These are phyloP conservation scores for Choanephora cucurbitarum DNA, from an alignment of 371 early-diverging fungal genomes.

Conservation along the genomic window DNA sequence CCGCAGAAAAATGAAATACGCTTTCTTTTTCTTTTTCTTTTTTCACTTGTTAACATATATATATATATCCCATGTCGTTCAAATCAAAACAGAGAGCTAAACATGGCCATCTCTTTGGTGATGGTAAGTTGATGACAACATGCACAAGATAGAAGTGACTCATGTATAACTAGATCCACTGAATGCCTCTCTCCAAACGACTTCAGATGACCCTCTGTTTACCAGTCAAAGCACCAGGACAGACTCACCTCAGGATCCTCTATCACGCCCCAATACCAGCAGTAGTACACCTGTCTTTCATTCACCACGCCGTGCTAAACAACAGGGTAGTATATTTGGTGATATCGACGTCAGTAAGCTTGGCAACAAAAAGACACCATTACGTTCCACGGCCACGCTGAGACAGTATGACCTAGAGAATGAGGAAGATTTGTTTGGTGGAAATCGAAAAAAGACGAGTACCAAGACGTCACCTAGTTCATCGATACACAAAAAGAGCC, in stretches of 20 bases:
- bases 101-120: slow-evolving; percentile 50
- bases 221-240: slow-evolving; percentile 14
- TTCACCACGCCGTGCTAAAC: slow-evolving; percentile 12
- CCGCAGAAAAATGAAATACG: not conserved
- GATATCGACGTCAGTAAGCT: slow-evolving; percentile 50
- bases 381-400: slow-evolving; percentile 13
- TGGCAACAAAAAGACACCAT: slow-evolving; percentile 13
- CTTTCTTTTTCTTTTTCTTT: slow-evolving; percentile 7
- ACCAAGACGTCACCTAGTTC: not conserved
- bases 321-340: slow-evolving; percentile 40
- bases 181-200: slow-evolving; percentile 26
- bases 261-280: slow-evolving; percentile 17
- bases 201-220: slow-evolving; percentile 37
- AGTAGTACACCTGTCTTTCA: slow-evolving; percentile 19
- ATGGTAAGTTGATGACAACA: slow-evolving; percentile 33
- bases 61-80: slow-evolving; percentile 39
- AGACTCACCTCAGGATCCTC: slow-evolving; percentile 17
- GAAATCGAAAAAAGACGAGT: slow-evolving; percentile 1
- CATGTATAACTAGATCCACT: slow-evolving; percentile 30
- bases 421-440: slow-evolving; percentile 27
- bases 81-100: slow-evolving; percentile 50
- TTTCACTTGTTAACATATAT: slow-evolving; percentile 5
- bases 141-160: not conserved
- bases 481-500: not conserved
- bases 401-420: slow-evolving; percentile 18